Evolutionary conservation across 106 monocot genomes (phyloP), one percentile per base, ranked within the genome.

Genomic region (Allium sativum): DNA sequence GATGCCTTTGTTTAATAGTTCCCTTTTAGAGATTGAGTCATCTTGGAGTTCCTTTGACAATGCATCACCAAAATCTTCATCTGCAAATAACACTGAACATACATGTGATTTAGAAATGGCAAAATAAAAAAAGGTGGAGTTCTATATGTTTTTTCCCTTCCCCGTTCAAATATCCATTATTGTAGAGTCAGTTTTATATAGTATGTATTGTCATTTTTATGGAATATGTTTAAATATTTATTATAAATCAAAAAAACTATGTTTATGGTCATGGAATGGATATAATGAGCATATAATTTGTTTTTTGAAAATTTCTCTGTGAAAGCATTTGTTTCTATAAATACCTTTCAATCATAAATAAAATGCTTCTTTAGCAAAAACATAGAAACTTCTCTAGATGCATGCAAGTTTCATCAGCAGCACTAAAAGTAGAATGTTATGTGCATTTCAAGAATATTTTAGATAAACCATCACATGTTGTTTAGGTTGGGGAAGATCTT

Each of bases 41-140:
- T 89, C 93, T 56, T 78, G 75, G 78, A 76, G 83, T 64, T 77
- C 77, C 57, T 85, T 79, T 40, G 84, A 76, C n/a, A 53, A 55
- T 42, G 70, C 79, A 59, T 56, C 72, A 41, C 75, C 82, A 56
- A 69, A 48, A 41, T 69, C 81, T 64, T 55, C 75, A 52, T 59
- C 59, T 44, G 65, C 55, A 70, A 79, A 95, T 56, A 62, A 52
- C 55, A 31, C 68, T 71, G 86, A 87, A 70, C 83, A 95, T 57
- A 81, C 83, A 13, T 83, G 83, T 46, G 89, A 89, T 67, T 89
- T 89, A 57, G 70, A 57, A 69, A 20, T 66, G 42, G 53, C 65
- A 41, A 93, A 72, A 69, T 43, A 70, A 72, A 67, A 50, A 21
- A 83, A 86, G 80, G 89, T 83, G 69, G 50, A 52, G 53, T 70